Evolutionary conservation across 176 grass and related monocot genomes (phyloP).

Genomic region (Puccinellia tenuiflora): DNA sequence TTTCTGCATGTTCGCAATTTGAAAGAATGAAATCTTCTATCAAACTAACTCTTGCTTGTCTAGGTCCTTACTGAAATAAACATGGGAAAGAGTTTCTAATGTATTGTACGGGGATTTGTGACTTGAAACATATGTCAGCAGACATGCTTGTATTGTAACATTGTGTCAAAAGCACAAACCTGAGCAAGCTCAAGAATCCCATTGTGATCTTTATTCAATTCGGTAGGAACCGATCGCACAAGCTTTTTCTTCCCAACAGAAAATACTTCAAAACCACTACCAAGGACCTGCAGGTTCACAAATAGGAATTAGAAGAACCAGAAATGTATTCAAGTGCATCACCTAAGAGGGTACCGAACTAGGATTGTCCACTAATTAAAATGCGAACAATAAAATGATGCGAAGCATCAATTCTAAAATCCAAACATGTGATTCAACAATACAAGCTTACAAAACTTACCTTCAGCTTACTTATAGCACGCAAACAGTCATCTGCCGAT

Average conservation of each 20-base stretch:
- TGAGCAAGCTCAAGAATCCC: slow-evolving; percentile 96
- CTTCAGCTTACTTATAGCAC: slow-evolving; percentile 97
- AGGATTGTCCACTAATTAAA: not conserved
- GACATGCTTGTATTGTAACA: not conserved
- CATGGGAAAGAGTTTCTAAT: no score
- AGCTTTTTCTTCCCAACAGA: slow-evolving; percentile 82
- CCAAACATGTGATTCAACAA: not conserved
- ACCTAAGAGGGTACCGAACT: not conserved
- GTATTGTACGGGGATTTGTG: no score
- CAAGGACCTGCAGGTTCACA: slow-evolving; percentile 64
- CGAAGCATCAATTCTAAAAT: not conserved
- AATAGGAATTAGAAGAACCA: not conserved
- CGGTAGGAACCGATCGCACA: slow-evolving; percentile 86
- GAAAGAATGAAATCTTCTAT: not conserved
- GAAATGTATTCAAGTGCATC: not conserved
- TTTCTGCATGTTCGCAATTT: not conserved
- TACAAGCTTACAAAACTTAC: slow-evolving; percentile 29
- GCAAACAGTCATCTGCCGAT: slow-evolving; percentile 90
- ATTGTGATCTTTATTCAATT: slow-evolving; percentile 97
- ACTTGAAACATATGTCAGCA: no score
- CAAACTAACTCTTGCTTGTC: not conserved
- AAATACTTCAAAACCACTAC: slow-evolving; percentile 99
- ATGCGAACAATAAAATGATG: not conserved
- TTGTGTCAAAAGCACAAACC: slow-evolving; percentile 42
- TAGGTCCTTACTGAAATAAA: not conserved